Percentiles rank a stretch among this genome's conserved stretches.
Conservation (phyloP, 331 rosid genomes). For the Ulmus americana region DNA sequence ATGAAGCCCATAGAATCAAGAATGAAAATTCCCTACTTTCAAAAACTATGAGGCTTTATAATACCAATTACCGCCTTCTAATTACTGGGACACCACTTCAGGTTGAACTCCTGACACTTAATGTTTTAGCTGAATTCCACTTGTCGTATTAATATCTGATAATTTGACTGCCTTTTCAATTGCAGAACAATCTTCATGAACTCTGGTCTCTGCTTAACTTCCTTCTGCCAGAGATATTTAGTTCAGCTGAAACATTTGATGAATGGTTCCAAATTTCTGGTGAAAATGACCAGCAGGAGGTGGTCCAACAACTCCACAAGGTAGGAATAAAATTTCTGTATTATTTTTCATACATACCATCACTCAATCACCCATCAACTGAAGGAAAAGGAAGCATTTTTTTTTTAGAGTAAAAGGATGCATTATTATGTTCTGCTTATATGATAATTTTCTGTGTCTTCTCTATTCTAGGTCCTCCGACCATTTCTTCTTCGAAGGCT, state of each 20-base stretch:
- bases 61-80: slow-evolving; percentile 81
- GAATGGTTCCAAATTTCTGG: slow-evolving; percentile 99
- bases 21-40: slow-evolving; percentile 93
- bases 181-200: slow-evolving; percentile 94
- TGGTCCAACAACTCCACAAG: slow-evolving; percentile 96
- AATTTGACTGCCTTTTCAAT: not conserved
- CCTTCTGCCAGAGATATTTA: slow-evolving; percentile 94
- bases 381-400: not conserved
- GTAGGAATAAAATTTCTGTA: slow-evolving; percentile 29
- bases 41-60: slow-evolving; percentile 89
- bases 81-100: slow-evolving; percentile 96
- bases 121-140: slow-evolving; percentile 8
- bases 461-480: slow-evolving; percentile 60
- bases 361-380: not conserved
- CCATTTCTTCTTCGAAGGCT: slow-evolving; percentile 94
- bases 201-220: slow-evolving; percentile 95
- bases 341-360: not conserved
- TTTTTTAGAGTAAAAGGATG: too few relatives aligned
- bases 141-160: slow-evolving; percentile 6
- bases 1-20: slow-evolving; percentile 97
- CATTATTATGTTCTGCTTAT: not conserved
- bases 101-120: slow-evolving; percentile 38
- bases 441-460: slow-evolving; percentile 12
- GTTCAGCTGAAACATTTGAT: slow-evolving; percentile 96
- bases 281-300: slow-evolving; percentile 97